phyloP scores from a whole-genome alignment of 1,139 yeast species.

The Scheffersomyces titani region DNA sequence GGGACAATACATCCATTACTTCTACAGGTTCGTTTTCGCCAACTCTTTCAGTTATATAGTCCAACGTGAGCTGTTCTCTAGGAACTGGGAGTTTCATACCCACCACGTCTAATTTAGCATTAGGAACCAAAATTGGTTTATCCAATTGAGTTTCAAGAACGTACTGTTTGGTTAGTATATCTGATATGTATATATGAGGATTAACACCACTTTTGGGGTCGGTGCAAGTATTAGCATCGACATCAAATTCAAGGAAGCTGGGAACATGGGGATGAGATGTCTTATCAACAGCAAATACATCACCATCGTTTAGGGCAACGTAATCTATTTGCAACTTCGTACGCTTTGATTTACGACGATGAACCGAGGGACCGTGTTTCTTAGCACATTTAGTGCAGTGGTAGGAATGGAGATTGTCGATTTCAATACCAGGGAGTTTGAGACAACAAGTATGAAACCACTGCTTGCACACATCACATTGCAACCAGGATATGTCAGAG shows the following conservation, averaged over 20 bases:
- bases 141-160: slow-evolving; percentile 25
- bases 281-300: slow-evolving; percentile 56
- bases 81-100: slow-evolving; percentile 43
- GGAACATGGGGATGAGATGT: slow-evolving; percentile 64
- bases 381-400: slow-evolving; percentile 56
- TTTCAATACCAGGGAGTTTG: slow-evolving; percentile 33
- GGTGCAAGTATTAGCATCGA: slow-evolving; percentile 15
- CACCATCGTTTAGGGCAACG: slow-evolving; percentile 78
- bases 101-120: slow-evolving; percentile 24
- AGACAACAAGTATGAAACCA: slow-evolving; percentile 68
- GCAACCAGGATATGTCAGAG: slow-evolving; percentile 50
- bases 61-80: slow-evolving; percentile 47
- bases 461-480: slow-evolving; percentile 57
- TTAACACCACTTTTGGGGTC: neutral
- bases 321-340: slow-evolving; percentile 63
- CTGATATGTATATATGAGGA: neutral
- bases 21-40: slow-evolving; percentile 71
- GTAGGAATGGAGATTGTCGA: slow-evolving; percentile 45
- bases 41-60: slow-evolving; percentile 56
- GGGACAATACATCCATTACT: slow-evolving; percentile 90
- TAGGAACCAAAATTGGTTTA: slow-evolving; percentile 36
- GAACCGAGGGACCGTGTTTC: slow-evolving; percentile 53
- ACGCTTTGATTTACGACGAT: slow-evolving; percentile 59
- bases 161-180: slow-evolving; percentile 34
- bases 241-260: slow-evolving; percentile 28